Evolutionary conservation across 345 rosid genomes (phyloP).

Genomic region (Eucalyptus microcorys): DNA sequence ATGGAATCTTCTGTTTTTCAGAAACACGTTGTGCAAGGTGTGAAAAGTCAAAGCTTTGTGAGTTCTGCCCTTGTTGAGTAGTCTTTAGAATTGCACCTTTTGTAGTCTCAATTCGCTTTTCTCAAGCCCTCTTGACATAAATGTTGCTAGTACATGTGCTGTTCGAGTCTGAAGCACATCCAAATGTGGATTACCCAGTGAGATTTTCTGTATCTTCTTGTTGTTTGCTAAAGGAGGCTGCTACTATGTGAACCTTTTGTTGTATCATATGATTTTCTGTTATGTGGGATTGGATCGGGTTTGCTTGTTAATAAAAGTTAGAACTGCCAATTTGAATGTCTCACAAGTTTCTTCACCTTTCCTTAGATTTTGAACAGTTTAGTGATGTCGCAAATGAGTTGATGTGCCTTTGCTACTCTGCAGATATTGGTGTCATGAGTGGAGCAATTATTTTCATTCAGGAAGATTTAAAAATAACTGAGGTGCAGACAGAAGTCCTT

Average conservation of each 20-base stretch:
- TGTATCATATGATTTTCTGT: not conserved
- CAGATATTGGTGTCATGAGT: conserved; percentile 99
- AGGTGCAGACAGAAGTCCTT: conserved; percentile 72
- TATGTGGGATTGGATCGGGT: not conserved
- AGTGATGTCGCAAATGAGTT: not conserved
- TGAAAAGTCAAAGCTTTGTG: not conserved
- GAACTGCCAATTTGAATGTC: not conserved
- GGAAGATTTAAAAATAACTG: conserved; percentile 66
- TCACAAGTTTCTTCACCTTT: not conserved
- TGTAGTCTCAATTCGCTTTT: not conserved
- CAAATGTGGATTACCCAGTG: not conserved
- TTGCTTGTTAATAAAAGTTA: not conserved
- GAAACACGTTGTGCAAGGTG: not conserved
- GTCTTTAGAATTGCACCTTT: not conserved
- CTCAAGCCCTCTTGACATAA: not conserved
- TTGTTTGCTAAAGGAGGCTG: not conserved
- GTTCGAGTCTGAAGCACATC: not conserved
- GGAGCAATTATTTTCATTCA: conserved; percentile 89
- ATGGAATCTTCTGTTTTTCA: not conserved
- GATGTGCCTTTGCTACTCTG: not conserved
- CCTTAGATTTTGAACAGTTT: not conserved
- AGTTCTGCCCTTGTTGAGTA: not conserved
- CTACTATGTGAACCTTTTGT: not conserved
- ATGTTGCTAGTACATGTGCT: not conserved
- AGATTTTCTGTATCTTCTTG: not conserved